Percentiles rank a stretch among this genome's conserved stretches.
Conservation (phyloP, 129 eudicot genomes). For the Flaveria brownii region DNA sequence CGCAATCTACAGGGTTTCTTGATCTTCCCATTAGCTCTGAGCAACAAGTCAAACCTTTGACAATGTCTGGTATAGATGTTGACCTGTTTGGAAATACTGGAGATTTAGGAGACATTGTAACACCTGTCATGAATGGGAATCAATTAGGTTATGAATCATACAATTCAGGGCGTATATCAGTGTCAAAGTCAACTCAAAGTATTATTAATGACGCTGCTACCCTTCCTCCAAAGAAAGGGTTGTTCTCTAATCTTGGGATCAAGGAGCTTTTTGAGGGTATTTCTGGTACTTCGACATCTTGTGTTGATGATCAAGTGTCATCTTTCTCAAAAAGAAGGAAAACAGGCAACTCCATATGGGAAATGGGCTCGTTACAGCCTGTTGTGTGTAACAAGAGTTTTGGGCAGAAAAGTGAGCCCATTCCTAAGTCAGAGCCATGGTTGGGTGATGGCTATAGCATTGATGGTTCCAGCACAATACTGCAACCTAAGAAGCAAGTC, state of each 20-base stretch:
- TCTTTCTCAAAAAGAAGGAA: conserved; percentile 55
- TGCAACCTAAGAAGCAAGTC: conserved; percentile 44
- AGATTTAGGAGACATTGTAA: conserved; percentile 46
- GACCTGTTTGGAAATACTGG: conserved; percentile 36
- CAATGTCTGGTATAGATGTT: conserved; percentile 35
- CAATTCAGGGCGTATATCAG: conserved; percentile 34
- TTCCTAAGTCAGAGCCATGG: conserved; percentile 40
- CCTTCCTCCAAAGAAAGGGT: conserved; percentile 43
- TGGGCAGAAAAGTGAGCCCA: conserved; percentile 38
- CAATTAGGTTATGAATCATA: conserved; percentile 30
- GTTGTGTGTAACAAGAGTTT: conserved; percentile 20
- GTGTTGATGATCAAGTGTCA: conserved; percentile 61
- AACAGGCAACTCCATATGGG: conserved; percentile 38
- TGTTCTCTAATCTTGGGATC: conserved; percentile 86
- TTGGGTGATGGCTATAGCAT: conserved; percentile 46
- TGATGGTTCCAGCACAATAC: conserved; percentile 42
- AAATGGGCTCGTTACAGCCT: conserved; percentile 36
- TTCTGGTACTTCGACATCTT: conserved; percentile 46
- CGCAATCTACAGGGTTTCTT: conserved; percentile 36
- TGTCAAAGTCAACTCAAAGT: conserved; percentile 27
- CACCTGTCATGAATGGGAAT: conserved; percentile 32
- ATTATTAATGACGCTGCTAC: conserved; percentile 25
- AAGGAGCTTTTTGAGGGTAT: conserved; percentile 59
- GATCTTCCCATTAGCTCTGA: conserved; percentile 21
- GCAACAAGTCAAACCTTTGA: conserved; percentile 38